Evolutionary conservation across 2,329 filamentous ascomycete genomes (phyloP).

Genomic region (Hypoxylon sp.): DNA sequence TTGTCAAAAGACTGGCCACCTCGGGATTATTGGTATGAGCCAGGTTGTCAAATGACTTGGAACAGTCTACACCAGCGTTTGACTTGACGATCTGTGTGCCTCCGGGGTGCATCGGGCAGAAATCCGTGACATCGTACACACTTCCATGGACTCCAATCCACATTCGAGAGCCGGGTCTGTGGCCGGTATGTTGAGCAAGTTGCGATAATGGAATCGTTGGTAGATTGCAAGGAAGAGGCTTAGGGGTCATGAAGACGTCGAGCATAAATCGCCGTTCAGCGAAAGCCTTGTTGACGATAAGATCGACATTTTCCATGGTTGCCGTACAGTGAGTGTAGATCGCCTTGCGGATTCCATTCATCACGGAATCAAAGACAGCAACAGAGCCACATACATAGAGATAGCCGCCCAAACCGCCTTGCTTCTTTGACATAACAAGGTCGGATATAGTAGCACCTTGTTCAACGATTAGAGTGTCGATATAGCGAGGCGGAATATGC

Average conservation of each 20-base stretch:
- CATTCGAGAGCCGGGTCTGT: slow-evolving; percentile 62
- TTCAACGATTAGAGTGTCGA: slow-evolving; percentile 66
- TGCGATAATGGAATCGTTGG: slow-evolving; percentile 66
- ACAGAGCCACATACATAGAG: slow-evolving; percentile 66
- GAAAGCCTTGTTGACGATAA: slow-evolving; percentile 67
- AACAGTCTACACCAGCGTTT: slow-evolving; percentile 69
- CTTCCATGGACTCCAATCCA: slow-evolving; percentile 69
- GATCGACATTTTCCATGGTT: slow-evolving; percentile 66
- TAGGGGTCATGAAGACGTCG: slow-evolving; percentile 71
- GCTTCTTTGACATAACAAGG: slow-evolving; percentile 70
- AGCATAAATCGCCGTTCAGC: slow-evolving; percentile 70
- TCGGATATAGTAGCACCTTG: slow-evolving; percentile 67
- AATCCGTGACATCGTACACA: slow-evolving; percentile 69
- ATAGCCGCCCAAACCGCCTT: slow-evolving; percentile 65
- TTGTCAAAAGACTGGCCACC: slow-evolving; percentile 66
- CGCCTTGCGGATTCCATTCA: slow-evolving; percentile 69
- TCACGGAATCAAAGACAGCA: slow-evolving; percentile 67
- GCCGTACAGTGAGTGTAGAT: slow-evolving; percentile 68
- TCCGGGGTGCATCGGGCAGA: slow-evolving; percentile 68
- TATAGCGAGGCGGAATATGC: slow-evolving; percentile 65
- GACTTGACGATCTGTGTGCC: slow-evolving; percentile 68
- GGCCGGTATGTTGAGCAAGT: slow-evolving; percentile 66
- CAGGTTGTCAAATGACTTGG: slow-evolving; percentile 67
- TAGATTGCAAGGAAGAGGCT: slow-evolving; percentile 65
- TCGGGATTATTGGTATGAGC: slow-evolving; percentile 70